Evolutionary conservation across 2,329 filamentous ascomycete genomes (phyloP), one percentile per base, ranked within the genome.

Genomic region (Claviceps capensis): DNA sequence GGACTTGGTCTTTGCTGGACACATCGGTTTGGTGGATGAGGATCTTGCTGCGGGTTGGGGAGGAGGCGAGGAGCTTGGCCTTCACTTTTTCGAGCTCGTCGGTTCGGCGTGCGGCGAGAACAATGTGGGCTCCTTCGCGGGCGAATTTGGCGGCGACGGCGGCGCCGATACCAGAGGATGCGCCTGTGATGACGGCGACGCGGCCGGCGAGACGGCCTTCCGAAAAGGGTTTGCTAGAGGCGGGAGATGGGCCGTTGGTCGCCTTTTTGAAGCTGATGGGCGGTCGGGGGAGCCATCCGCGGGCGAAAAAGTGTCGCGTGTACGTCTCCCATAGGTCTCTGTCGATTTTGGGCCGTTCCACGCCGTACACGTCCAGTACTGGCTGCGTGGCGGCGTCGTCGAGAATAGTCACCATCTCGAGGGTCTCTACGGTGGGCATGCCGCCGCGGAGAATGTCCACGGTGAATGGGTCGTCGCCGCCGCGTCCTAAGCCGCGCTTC

Each of bases 361-460:
- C 54, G 60, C 74, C 59, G 68, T 75, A 62, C 67, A 64, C 58
- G 5, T 67, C 64, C 14, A 80, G 78, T 49, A 80, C 73, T 1
- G 83, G 78, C 43, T 77, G 73, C 0, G 86, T 90, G 49, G 76
- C 75, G 11, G 77, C 75, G 59, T 89, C 85, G 63, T 86, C 81
- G 42, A 91, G 78, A 1, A 89, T 81, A 0, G 85, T 86, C 38
- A 88, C 83, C 46, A 79, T 80, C 54, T 77, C 74, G 49, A 90
- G 67, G 59, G 85, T 85, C 14, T 86, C 83, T 1, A 84, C 78
- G 7, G 77, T 83, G 1, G 86, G 86, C 86, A 90, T 89, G 54
- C 86, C 86, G 56, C 85, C 83, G 48, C 85, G 82, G 11, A 91
- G 80, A 57, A 90, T 87, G 57, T 89, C 85, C 37, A 86, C 79